Conservation (phyloP, 139 green algal genomes). For the Micromonas commoda region DNA sequence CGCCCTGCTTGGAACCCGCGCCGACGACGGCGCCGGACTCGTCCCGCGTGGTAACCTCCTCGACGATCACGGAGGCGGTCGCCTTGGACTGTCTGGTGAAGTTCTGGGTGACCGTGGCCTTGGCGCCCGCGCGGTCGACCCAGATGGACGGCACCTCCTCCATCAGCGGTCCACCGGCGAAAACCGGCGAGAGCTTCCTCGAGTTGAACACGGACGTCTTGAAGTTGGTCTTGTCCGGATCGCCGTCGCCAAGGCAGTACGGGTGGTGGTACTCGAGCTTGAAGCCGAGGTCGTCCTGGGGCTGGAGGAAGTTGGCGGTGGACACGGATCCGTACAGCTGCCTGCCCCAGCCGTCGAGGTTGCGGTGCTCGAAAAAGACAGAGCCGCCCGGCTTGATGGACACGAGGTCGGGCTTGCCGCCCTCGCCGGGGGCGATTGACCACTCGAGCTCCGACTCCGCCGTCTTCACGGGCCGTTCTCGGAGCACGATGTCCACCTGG, state of each 20-base stretch:
- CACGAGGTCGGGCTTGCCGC: slow-evolving; percentile 50
- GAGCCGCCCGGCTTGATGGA: slow-evolving; percentile 22
- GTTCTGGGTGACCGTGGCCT: slow-evolving; percentile 53
- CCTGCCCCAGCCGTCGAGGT: slow-evolving; percentile 50
- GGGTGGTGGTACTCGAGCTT: slow-evolving; percentile 59
- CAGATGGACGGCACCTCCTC: slow-evolving; percentile 87
- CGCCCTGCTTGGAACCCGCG: slow-evolving; percentile 23
- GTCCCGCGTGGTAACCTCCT: slow-evolving; percentile 67
- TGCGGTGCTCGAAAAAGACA: slow-evolving; percentile 58
- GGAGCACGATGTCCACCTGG: slow-evolving; percentile 69
- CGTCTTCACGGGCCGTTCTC: slow-evolving; percentile 53
- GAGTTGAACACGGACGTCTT: slow-evolving; percentile 46
- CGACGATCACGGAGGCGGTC: slow-evolving; percentile 57
- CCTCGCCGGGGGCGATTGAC: slow-evolving; percentile 53
- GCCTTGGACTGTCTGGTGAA: slow-evolving; percentile 33
- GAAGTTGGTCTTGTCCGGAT: slow-evolving; percentile 50
- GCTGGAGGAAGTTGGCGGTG: slow-evolving; percentile 62
- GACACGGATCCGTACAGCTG: slow-evolving; percentile 55
- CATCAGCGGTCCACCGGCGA: slow-evolving; percentile 59
- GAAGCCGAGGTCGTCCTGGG: slow-evolving; percentile 67
- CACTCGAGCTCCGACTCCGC: slow-evolving; percentile 53
- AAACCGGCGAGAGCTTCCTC: slow-evolving; percentile 81
- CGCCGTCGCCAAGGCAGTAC: slow-evolving; percentile 52
- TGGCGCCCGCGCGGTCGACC: slow-evolving; percentile 82
- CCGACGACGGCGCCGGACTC: slow-evolving; percentile 52